phyloP scores from a whole-genome alignment of 106 monocot species.

The Dendrobium catenatum region DNA sequence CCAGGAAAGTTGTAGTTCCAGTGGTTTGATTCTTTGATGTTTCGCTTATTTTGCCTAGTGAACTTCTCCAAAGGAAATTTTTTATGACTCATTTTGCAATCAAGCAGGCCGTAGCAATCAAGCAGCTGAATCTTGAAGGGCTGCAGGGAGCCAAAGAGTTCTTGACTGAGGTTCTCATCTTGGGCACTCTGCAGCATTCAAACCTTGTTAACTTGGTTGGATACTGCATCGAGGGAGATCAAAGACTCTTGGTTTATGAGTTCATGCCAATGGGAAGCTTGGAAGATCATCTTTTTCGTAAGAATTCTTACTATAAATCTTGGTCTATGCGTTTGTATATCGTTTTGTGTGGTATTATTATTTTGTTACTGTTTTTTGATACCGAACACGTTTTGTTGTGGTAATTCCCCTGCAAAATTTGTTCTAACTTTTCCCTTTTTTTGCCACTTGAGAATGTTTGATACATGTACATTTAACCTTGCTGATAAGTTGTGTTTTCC shows the following conservation, averaged over 20 bases:
- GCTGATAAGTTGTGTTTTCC: background rate
- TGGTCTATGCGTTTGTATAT: background rate
- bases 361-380: background rate
- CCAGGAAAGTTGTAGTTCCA: conserved; percentile 27
- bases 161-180: conserved; percentile 73
- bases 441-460: background rate
- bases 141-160: conserved; percentile 77
- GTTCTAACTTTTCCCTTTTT: background rate
- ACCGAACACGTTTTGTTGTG: background rate
- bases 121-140: conserved; percentile 67
- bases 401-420: background rate
- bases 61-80: background rate
- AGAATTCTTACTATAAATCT: background rate
- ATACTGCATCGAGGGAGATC: conserved; percentile 75
- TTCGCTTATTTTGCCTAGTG: background rate
- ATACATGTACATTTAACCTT: background rate
- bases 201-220: conserved; percentile 74
- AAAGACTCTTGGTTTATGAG: conserved; percentile 74
- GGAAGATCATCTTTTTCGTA: conserved; percentile 79
- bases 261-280: conserved; percentile 87
- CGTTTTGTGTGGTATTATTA: background rate
- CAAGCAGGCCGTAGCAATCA: conserved; percentile 63
- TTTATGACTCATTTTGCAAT: background rate
- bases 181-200: conserved; percentile 50
- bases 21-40: background rate